These are phyloP conservation scores for Cylindrotheca fusiformis DNA, from an alignment of 108 stramenopile genomes.

Conservation along the genomic window DNA sequence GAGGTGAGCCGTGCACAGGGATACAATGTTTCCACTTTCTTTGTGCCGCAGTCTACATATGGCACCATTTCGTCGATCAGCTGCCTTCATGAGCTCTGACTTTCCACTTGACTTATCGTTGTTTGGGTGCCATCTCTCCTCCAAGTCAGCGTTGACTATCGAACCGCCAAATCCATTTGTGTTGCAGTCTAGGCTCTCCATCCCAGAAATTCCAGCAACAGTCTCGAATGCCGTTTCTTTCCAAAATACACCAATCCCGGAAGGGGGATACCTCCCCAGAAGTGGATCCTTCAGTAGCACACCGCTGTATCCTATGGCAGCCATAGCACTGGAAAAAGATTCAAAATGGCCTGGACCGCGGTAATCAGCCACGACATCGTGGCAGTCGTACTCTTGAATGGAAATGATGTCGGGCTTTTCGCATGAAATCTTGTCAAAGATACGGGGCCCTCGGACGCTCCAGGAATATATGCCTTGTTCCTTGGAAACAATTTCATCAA, in stretches of 20 bases:
- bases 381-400: conserved; percentile 21
- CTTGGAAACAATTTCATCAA: conserved; percentile 1
- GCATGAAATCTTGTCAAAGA: background rate
- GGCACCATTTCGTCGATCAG: conserved; percentile 23
- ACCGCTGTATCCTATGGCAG: conserved; percentile 12
- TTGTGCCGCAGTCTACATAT: conserved; percentile 11
- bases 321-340: conserved; percentile 18
- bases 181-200: conserved; percentile 8
- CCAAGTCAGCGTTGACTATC: background rate
- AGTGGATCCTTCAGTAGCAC: conserved; percentile 17
- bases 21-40: conserved; percentile 1
- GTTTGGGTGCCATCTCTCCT: background rate
- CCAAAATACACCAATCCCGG: conserved; percentile 26
- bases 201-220: background rate
- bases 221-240: conserved; percentile 3
- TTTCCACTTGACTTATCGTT: no score
- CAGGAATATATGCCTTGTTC: conserved; percentile 17
- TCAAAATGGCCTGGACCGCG: background rate
- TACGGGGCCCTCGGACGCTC: conserved; percentile 10
- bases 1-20: conserved; percentile 15
- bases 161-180: background rate
- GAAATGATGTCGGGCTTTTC: conserved; percentile 10
- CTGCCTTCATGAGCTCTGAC: conserved; percentile 14
- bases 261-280: conserved; percentile 6
- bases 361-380: conserved; percentile 12